Conservation (phyloP, 2,329 filamentous ascomycete genomes). For the Phyllosticta ampelicida region DNA sequence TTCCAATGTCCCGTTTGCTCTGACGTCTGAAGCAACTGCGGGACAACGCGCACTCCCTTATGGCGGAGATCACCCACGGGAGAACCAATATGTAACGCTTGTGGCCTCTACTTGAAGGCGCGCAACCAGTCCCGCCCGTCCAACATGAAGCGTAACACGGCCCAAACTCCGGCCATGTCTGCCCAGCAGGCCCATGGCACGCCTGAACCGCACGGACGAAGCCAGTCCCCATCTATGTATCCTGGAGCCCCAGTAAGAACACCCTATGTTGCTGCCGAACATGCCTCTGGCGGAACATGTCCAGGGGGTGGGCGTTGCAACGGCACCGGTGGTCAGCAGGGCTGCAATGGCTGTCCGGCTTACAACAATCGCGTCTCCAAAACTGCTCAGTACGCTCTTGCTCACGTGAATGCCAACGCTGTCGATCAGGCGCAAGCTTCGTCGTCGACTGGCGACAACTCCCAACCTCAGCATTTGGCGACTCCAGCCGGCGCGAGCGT, state of each 20-base stretch:
- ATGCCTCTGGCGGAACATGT: conserved; percentile 68
- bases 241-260: conserved; percentile 37
- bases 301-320: conserved; percentile 93
- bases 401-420: conserved; percentile 18
- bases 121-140: conserved; percentile 85
- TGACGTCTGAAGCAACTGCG: conserved; percentile 63
- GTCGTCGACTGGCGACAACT: conserved; percentile 7
- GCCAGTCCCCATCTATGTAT: conserved; percentile 23
- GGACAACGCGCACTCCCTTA: conserved; percentile 82
- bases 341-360: conserved; percentile 89
- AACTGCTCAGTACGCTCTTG: conserved; percentile 58
- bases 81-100: conserved; percentile 95
- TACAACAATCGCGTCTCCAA: conserved; percentile 97
- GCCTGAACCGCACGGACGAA: conserved; percentile 32
- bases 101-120: conserved; percentile 87
- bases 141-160: conserved; percentile 66
- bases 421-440: conserved; percentile 24
- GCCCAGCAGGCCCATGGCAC: conserved; percentile 8
- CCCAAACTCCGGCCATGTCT: conserved; percentile 26
- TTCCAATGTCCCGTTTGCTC: neutral
- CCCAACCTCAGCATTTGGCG: conserved; percentile 18
- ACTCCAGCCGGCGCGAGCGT: conserved; percentile 40
- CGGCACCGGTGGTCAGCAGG: conserved; percentile 88
- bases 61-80: conserved; percentile 92
- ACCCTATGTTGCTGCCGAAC: conserved; percentile 68